Base-by-base conservation (phyloP, 352 stramenopile species). In the Pythium coloratum region DNA sequence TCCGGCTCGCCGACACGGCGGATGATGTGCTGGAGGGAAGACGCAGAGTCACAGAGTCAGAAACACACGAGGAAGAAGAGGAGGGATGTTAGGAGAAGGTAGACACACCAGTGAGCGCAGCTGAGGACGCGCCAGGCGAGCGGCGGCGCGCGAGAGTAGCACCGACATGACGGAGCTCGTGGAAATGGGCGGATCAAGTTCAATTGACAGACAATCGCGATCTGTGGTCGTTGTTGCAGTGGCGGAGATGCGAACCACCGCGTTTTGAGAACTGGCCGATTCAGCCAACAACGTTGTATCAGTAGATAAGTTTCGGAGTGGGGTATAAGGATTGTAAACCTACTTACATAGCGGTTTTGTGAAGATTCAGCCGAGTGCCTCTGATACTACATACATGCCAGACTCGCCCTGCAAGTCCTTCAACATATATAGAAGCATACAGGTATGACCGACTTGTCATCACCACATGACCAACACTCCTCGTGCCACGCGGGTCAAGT, bases 21-120 rank as follows among this genome's bases (percentile, higher is more conserved):
- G 47, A 92, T 81, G n/a, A 78, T 85, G 67, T 94, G 86, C 86
- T 94, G 55, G 0, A 70, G 26, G 55, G 0, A 70, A n/a, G 34
- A 56, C n/a, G n/a, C 10, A 50, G 6, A 32, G 28, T 6, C 18
- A 32, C 46, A 40, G 28, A 16, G 12, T 54, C 26, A 63, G 34
- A 14, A 26, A 6, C 9, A 12, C 5, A 32, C 2, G 13, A 2
- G 26, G 5, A 5, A 53, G 38, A 18, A 13, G 18, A 3, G 46
- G 28, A 26, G 24, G 26, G 20, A 8, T 13, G 49, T 6, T 32
- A 34, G 36, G 51, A 38, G 28, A 30, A 24, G 18, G 18, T 1
- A 18, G 13, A 72, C 59, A 55, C 47, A 70, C 68, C 13, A 74
- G 57, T 8, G 68, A 59, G 36, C 68, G 62, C 16, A 62, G 32